A percentile compares a stretch with the other conserved stretches of the same genome.
Evolutionary conservation across 2,329 filamentous ascomycete species (phyloP).

Genomic region (Iodosphaeria phyllophila): DNA sequence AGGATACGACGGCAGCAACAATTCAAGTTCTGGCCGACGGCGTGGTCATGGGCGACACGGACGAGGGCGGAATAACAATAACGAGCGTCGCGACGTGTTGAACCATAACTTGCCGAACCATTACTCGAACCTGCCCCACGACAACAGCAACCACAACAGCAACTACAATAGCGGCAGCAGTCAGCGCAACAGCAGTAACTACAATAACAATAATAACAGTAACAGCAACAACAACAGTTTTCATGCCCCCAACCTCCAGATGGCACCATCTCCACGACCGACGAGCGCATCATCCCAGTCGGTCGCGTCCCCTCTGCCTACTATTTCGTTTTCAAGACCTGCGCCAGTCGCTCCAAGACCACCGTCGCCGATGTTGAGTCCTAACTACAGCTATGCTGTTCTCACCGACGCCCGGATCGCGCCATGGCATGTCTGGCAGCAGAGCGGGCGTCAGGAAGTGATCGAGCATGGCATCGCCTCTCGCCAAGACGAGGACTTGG

Average conservation of each 20-base stretch:
- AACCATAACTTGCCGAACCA: too few relatives aligned
- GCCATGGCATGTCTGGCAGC: slow-evolving; percentile 53
- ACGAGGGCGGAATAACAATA: slow-evolving; percentile 20
- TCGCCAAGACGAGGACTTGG: slow-evolving; percentile 45
- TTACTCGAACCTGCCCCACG: neutral
- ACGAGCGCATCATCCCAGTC: slow-evolving; percentile 19
- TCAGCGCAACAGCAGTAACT: slow-evolving; percentile 10
- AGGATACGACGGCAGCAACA: slow-evolving; percentile 21
- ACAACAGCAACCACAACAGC: slow-evolving; percentile 1
- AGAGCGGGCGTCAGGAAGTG: slow-evolving; percentile 46
- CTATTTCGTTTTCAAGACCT: slow-evolving; percentile 10
- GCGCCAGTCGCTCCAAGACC: slow-evolving; percentile 7
- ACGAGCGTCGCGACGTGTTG: slow-evolving; percentile 33
- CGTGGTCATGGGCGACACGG: too few relatives aligned
- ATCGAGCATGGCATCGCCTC: slow-evolving; percentile 46
- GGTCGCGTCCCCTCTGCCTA: slow-evolving; percentile 8
- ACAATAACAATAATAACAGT: slow-evolving; percentile 8
- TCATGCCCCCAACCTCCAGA: too few relatives aligned
- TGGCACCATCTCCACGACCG: slow-evolving; percentile 15
- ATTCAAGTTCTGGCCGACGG: too few relatives aligned
- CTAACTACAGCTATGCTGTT: slow-evolving; percentile 53
- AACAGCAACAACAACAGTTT: too few relatives aligned
- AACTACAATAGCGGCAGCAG: too few relatives aligned
- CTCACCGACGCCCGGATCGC: slow-evolving; percentile 51
- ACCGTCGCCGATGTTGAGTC: slow-evolving; percentile 14